Conservation (phyloP, 2,329 filamentous ascomycete genomes). For the Arthrinium phaeospermum region DNA sequence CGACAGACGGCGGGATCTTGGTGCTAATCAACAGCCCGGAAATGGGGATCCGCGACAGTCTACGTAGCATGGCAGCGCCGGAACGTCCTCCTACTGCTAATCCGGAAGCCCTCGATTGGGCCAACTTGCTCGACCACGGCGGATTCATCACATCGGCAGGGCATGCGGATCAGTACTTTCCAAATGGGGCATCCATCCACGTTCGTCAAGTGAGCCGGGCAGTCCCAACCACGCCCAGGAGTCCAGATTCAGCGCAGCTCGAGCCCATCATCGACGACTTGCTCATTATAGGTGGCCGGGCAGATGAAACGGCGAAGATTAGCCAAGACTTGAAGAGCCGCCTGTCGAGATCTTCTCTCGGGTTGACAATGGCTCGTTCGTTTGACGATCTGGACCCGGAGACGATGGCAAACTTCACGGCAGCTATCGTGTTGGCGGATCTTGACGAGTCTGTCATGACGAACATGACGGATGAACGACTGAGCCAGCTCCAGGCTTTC, state of each 20-base stretch:
- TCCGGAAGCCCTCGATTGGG: background rate
- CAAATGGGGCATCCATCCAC: slow-evolving; percentile 42
- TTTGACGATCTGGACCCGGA: background rate
- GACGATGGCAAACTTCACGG: slow-evolving; percentile 31
- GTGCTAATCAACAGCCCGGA: slow-evolving; percentile 32
- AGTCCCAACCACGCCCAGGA: background rate
- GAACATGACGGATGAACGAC: slow-evolving; percentile 39
- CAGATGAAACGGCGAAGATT: background rate
- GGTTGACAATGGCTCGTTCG: background rate
- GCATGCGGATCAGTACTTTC: slow-evolving; percentile 40
- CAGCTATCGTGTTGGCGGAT: slow-evolving; percentile 44
- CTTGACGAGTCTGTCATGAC: slow-evolving; percentile 42
- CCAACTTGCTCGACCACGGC: slow-evolving; percentile 33
- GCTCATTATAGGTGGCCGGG: background rate
- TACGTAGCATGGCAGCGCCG: background rate
- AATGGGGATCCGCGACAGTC: background rate
- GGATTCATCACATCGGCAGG: slow-evolving; percentile 41
- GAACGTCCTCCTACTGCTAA: too few species aligned
- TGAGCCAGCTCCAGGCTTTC: slow-evolving; percentile 35
- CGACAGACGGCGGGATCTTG: slow-evolving; percentile 47
- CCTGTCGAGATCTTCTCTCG: background rate
- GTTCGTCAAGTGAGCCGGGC: slow-evolving; percentile 36
- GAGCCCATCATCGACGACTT: background rate
- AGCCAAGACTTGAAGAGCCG: background rate
- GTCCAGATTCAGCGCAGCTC: background rate